Evolutionary conservation across 495 filamentous ascomycete genomes (phyloP), one percentile per base, ranked within the genome.

Genomic region (Venustampulla echinocandica): DNA sequence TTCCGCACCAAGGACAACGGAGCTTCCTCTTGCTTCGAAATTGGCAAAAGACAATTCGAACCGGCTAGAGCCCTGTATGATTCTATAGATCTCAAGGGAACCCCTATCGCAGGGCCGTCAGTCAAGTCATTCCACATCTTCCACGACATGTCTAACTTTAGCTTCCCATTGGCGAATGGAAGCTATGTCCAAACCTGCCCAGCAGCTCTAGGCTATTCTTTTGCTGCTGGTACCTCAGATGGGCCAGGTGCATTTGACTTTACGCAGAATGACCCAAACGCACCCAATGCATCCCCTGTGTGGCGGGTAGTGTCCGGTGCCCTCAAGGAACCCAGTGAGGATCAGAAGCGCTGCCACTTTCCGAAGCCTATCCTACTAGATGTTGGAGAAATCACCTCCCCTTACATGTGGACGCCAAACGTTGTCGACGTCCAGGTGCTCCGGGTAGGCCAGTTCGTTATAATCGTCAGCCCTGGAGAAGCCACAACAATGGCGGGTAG

Each of bases 201-300:
- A 9, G 92, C 92, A n/a, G 92, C 90, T 0, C 63, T 98, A 28
- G 92, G 92, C 17, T 94, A 90, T 50, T 88, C 84, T 2, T 98
- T 98, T 63, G 92, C 92, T 11, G 92, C 85, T 9, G 92, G 92
- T 5, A 98, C 92, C 1, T 88, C 87, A 1, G 92, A 98, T 60
- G 87, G 92, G 7, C 90, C 90, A 0, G 92, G 92, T 0, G 80
- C 77, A 2, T 95, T 95, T 58, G 90, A 98, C 64, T 96, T 96
- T 59, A 94, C 83, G 17, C 92, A 98, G 59, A 89, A 90, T 54
- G 69, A 79, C 42, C 82, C 79, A 10, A 77, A 79, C 47, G 68
- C 74, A 10, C 82, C 85, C 3, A 80, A 85, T 22, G 83, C 82
- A 6, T 90, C 84, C 33, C 92, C 88, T 0, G 61, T 96, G 13